Evolutionary conservation across 371 early-diverging fungal species (phyloP), one percentile per base, ranked within the genome.

Genomic region (Zopfochytrium polystomum): DNA sequence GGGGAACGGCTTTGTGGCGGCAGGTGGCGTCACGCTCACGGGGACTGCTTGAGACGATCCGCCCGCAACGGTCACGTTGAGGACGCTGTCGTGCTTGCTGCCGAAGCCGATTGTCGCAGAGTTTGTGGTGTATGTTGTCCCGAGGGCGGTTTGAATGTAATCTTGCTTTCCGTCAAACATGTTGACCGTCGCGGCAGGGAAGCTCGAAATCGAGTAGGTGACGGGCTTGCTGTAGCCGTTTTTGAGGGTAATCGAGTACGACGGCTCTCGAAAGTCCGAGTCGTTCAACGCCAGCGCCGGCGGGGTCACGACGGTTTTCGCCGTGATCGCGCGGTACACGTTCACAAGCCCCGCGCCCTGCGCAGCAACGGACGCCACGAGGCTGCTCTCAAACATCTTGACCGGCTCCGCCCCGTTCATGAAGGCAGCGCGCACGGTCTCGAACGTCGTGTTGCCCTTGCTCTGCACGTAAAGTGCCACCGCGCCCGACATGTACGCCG

Each of bases 301-400:
- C 2, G 92, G 92, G 0, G 60, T 33, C 25, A 89, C 70, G 4
- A 68, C 25, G 0, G 81, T 77, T 30, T 77, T 74, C 2, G 86
- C 57, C 11, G 44, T 60, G 53, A 89, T 54, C 2, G 90, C 84
- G 44, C 76, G 65, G 59, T 77, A 75, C n/a, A 81, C 72, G 71
- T 90, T 79, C 46, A 92, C 75, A 9, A 90, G 66, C 18, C 92
- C 92, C 31, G 84, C 76, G 3, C 92, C 92, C 65, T 89, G 87
- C 53, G 72, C 73, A 47, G 81, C 80, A 3, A 79, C 76, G 0
- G 82, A 76, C 18, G 80, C 73, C 31, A 52, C 30, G 25, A 70
- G 58, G 31, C 64, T 58, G 55, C 73, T 66, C 1, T 68, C 42
- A 48, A 62, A 75, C 34, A 75, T 57, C 2, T 54, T 66, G 52